Evolutionary conservation across 345 rosid genomes (phyloP).

Genomic region (Gossypium stocksii): DNA sequence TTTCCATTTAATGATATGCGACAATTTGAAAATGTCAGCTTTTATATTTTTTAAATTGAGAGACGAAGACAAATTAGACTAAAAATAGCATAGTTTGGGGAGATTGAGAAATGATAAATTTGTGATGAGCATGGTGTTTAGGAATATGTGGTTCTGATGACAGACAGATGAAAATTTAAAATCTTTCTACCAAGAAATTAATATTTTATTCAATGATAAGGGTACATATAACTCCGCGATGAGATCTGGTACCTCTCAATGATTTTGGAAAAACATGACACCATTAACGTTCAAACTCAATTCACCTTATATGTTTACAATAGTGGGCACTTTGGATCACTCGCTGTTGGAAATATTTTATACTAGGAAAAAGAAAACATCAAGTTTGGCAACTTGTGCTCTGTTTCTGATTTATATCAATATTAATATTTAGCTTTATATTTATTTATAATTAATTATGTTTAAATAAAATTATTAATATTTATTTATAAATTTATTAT

Average conservation of each 20-base stretch:
- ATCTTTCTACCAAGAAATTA: neutral
- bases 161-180: neutral
- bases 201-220: neutral
- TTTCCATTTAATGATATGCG: too few relatives aligned
- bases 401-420: neutral
- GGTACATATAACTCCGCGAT: neutral
- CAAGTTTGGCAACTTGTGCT: neutral
- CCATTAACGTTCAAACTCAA: too few relatives aligned
- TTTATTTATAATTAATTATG: too few relatives aligned
- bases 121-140: neutral
- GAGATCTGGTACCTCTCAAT: neutral
- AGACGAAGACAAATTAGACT: too few relatives aligned
- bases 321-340: neutral
- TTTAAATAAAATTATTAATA: too few relatives aligned
- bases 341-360: neutral
- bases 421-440: neutral
- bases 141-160: neutral
- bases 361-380: neutral
- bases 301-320: too few relatives aligned
- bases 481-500: too few relatives aligned
- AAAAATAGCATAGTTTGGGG: too few relatives aligned
- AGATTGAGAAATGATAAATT: neutral
- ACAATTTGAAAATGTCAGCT: too few relatives aligned
- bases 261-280: too few relatives aligned
- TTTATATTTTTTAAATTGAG: too few relatives aligned